phyloP scores from a whole-genome alignment of 2,329 filamentous ascomycete species.

The Fusarium chlamydosporum region DNA sequence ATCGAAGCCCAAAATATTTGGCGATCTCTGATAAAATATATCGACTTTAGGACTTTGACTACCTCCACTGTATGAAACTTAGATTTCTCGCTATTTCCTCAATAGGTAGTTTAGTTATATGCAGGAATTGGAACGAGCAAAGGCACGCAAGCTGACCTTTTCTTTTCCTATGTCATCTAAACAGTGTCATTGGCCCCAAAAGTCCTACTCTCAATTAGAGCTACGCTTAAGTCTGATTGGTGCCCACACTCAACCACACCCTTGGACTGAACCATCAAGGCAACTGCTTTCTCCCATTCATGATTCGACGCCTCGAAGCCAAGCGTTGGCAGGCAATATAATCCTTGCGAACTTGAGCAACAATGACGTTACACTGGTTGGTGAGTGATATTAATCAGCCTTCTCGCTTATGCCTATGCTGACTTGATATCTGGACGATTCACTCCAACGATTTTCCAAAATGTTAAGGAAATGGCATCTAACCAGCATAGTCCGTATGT shows the following conservation, averaged over 20 bases:
- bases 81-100: too few species aligned
- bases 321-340: constrained; percentile 19
- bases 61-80: too few species aligned
- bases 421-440: not conserved
- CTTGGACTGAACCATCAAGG: constrained; percentile 18
- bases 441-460: not conserved
- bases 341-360: constrained; percentile 9
- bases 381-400: constrained; percentile 13
- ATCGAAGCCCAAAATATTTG: too few species aligned
- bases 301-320: constrained; percentile 28
- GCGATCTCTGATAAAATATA: too few species aligned
- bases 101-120: too few species aligned
- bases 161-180: too few species aligned
- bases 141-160: too few species aligned
- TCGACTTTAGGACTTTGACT: too few species aligned
- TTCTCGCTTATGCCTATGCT: not conserved
- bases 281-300: constrained; percentile 27
- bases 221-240: constrained; percentile 7
- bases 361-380: constrained; percentile 21
- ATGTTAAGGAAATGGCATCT: constrained; percentile 29
- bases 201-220: too few species aligned
- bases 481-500: constrained; percentile 21
- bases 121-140: too few species aligned
- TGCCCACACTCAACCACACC: constrained; percentile 14
- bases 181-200: too few species aligned